These are phyloP conservation scores for Botrytis cinerea DNA, from an alignment of 2,329 filamentous ascomycete genomes.

Conservation along the genomic window DNA sequence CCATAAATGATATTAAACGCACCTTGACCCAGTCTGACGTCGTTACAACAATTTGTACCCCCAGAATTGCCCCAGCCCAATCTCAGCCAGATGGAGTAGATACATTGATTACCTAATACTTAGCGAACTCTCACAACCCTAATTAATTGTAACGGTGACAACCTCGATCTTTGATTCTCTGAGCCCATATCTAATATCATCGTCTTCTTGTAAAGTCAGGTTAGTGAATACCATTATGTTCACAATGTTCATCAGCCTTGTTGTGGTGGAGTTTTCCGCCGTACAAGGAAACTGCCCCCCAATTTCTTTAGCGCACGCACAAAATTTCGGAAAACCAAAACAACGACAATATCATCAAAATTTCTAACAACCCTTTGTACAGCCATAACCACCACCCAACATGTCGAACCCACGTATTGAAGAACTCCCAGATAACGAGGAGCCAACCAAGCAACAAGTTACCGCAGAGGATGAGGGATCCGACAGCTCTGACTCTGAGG, in stretches of 20 bases:
- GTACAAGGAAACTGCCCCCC: conserved; percentile 3
- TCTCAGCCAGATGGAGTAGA: not conserved
- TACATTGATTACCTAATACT: conserved; percentile 28
- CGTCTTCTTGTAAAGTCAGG: conserved; percentile 26
- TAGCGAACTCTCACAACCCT: conserved; percentile 35
- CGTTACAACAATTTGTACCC: conserved; percentile 3
- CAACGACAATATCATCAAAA: conserved; percentile 22
- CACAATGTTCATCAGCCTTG: conserved; percentile 14
- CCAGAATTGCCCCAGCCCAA: not conserved
- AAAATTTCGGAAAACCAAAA: conserved; percentile 33
- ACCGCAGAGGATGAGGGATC: conserved; percentile 73
- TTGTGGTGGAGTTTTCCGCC: conserved; percentile 10
- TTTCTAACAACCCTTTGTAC: conserved; percentile 34
- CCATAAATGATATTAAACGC: conserved; percentile 10
- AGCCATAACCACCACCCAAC: conserved; percentile 51
- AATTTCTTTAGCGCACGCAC: conserved; percentile 34
- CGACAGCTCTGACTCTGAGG: conserved; percentile 72
- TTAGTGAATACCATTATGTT: conserved; percentile 27
- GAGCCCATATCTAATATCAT: conserved; percentile 24
- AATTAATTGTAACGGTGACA: conserved; percentile 25
- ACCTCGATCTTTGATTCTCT: conserved; percentile 14
- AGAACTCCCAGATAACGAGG: conserved; percentile 89
- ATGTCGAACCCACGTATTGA: conserved; percentile 99
- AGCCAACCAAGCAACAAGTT: conserved; percentile 68
- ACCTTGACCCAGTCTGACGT: conserved; percentile 16